These are phyloP conservation scores for Phytomonas serpens DNA, from an alignment of 208 protist genomes.

Conservation along the genomic window DNA sequence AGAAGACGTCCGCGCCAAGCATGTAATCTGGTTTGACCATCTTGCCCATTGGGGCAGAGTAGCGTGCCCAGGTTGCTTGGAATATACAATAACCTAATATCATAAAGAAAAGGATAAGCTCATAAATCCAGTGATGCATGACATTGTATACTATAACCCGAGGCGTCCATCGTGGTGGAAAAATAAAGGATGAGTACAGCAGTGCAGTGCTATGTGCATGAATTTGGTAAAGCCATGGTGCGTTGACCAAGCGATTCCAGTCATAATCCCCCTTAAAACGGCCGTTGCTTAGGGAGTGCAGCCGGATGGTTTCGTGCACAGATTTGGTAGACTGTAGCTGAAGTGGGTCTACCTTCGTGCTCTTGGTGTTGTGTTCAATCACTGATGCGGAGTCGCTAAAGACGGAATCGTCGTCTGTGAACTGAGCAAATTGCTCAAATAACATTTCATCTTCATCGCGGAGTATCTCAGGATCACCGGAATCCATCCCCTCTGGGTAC, in stretches of 20 bases:
- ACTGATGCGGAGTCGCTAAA: conserved; percentile 28
- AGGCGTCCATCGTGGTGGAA: conserved; percentile 70
- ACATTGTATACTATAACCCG: conserved; percentile 88
- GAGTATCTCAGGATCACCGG: conserved; percentile 17
- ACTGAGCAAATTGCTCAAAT: conserved; percentile 81
- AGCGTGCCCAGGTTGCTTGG: conserved; percentile 68
- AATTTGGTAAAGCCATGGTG: conserved; percentile 70
- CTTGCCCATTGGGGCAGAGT: conserved; percentile 24
- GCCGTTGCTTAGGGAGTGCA: conserved; percentile 45
- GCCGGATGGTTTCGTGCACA: conserved; percentile 58
- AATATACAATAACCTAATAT: conserved; percentile 85
- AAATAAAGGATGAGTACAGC: conserved; percentile 75
- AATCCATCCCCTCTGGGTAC: neutral
- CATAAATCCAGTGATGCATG: conserved; percentile 84
- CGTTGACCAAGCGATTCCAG: conserved; percentile 30
- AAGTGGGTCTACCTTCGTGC: conserved; percentile 30
- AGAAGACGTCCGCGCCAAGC: conserved; percentile 84
- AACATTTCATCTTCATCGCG: conserved; percentile 41
- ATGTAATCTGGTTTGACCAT: conserved; percentile 55
- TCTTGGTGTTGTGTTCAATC: conserved; percentile 48
- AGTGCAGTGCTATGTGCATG: conserved; percentile 71
- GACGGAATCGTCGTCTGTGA: conserved; percentile 89
- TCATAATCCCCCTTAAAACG: conserved; percentile 43
- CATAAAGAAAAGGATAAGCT: conserved; percentile 59
- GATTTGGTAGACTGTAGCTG: conserved; percentile 36